Evolutionary conservation across 2,329 filamentous ascomycete genomes (phyloP), one percentile per base, ranked within the genome.

Genomic region (Pseudopyrenochaeta lycopersici): DNA sequence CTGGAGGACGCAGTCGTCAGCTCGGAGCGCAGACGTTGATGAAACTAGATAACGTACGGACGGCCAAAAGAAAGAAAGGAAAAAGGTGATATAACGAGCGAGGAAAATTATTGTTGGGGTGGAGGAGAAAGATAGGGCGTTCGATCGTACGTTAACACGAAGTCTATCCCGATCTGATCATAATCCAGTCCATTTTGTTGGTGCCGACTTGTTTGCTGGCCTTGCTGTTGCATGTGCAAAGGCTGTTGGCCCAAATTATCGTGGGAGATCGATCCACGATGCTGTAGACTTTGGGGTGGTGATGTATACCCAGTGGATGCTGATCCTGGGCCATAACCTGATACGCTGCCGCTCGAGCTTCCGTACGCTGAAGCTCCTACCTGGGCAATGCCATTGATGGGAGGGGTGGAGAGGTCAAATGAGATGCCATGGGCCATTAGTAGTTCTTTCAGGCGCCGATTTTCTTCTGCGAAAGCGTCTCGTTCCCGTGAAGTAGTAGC

Each of bases 71-170:
- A 60, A 59, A 43, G 46, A 59, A 49, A 59, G 49, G 52, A 57
- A 52, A 50, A 46, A 58, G 45, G 60, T 49, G 56, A 64, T 49
- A 48, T 55, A 62, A 55, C 38, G 45, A 44, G 49, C 49, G 46
- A 58, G 46, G 52, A 40, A 53, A 42, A 66, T 70, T 70, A 74
- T 67, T 74, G 72, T 61, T 74, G 71, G 70, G 72, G 72, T 62
- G 73, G 72, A 75, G 72, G 72, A 68, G 70, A 74, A 64, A 74
- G 71, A 77, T 89, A 89, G 75, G 85, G 82, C 79, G 82, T 84
- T 78, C 84, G 84, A 73, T 85, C 90, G 85, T 92, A 95, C 91
- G 90, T 90, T 85, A 95, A 85, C 70, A 95, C 91, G 81, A 95
- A 94, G 77, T 95, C 91, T 79, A 95, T 92, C 72, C 91, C 91